Percentiles rank a stretch among this genome's conserved stretches.
Evolutionary conservation across 805 yeast genomes (phyloP).

Genomic region (Yamadazyma akitaensis): DNA sequence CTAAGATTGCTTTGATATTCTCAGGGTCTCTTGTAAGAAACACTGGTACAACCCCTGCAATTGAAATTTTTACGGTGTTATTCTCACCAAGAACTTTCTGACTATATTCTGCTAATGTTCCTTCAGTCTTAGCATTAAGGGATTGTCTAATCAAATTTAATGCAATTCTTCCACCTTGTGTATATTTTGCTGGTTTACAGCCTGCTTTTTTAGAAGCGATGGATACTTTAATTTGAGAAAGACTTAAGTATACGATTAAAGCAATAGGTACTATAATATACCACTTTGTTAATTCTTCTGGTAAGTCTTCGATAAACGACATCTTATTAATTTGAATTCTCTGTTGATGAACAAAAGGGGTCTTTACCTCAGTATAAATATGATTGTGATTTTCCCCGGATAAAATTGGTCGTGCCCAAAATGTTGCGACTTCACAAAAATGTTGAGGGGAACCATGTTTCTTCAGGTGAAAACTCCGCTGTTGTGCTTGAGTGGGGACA

Average conservation of each 20-base stretch:
- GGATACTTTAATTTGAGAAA: background rate
- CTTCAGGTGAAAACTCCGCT: background rate
- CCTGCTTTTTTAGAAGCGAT: slow-evolving; percentile 17
- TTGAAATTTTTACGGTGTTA: slow-evolving; percentile 14
- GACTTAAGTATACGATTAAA: background rate
- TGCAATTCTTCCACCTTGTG: slow-evolving; percentile 4
- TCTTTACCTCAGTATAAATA: background rate
- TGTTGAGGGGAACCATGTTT: background rate
- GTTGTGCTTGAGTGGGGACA: background rate
- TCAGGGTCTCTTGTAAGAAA: slow-evolving; percentile 33
- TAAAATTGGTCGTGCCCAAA: background rate
- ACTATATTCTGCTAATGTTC: slow-evolving; percentile 23
- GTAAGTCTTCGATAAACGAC: slow-evolving; percentile 1
- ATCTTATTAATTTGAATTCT: background rate
- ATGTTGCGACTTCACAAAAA: background rate
- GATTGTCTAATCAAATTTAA: slow-evolving; percentile 11
- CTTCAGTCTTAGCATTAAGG: slow-evolving; percentile 17
- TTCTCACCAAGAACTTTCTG: slow-evolving; percentile 10
- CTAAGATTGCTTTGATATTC: slow-evolving; percentile 35
- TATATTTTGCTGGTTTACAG: slow-evolving; percentile 15
- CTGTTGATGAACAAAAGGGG: background rate
- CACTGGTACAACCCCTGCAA: slow-evolving; percentile 21
- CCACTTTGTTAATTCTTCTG: slow-evolving; percentile 7
- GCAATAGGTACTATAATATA: slow-evolving; percentile 4
- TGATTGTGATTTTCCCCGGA: background rate